phyloP scores from a whole-genome alignment of 2,329 filamentous ascomycete genomes.

The Tolypocladium nubicola region DNA sequence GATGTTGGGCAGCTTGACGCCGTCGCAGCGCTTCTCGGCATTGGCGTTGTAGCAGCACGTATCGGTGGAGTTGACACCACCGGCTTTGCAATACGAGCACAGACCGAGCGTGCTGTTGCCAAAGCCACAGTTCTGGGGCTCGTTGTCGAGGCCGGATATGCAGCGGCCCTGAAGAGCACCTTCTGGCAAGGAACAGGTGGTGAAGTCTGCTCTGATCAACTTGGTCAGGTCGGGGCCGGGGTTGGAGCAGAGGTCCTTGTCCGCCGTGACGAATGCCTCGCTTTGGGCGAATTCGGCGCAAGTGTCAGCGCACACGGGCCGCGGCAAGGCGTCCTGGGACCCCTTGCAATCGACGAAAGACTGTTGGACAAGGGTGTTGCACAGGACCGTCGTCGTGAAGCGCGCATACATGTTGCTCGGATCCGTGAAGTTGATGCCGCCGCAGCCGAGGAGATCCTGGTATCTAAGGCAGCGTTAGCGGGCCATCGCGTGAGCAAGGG shows the following conservation, averaged over 20 bases:
- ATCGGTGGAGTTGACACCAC: conserved; percentile 84
- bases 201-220: conserved; percentile 86
- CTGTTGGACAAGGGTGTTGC: conserved; percentile 88
- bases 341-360: conserved; percentile 63
- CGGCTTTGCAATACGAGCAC: conserved; percentile 76
- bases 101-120: conserved; percentile 60
- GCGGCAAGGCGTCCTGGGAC: conserved; percentile 44
- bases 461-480: conserved; percentile 47
- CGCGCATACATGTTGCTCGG: conserved; percentile 79
- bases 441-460: conserved; percentile 69
- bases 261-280: conserved; percentile 73
- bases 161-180: conserved; percentile 67
- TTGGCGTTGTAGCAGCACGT: conserved; percentile 85
- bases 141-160: conserved; percentile 67
- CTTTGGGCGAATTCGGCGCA: conserved; percentile 83
- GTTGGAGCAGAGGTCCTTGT: conserved; percentile 60
- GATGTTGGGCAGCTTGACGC: conserved; percentile 69
- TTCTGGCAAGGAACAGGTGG: conserved; percentile 76
- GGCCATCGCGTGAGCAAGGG: neutral
- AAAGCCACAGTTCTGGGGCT: conserved; percentile 81
- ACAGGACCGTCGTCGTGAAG: conserved; percentile 85
- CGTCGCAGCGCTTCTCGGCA: conserved; percentile 60
- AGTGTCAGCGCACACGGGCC: conserved; percentile 77
- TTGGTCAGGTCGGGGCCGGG: conserved; percentile 54
- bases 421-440: conserved; percentile 64